Evolutionary conservation across 2,329 filamentous ascomycete species (phyloP).

Genomic region (Diaporthe destruens): DNA sequence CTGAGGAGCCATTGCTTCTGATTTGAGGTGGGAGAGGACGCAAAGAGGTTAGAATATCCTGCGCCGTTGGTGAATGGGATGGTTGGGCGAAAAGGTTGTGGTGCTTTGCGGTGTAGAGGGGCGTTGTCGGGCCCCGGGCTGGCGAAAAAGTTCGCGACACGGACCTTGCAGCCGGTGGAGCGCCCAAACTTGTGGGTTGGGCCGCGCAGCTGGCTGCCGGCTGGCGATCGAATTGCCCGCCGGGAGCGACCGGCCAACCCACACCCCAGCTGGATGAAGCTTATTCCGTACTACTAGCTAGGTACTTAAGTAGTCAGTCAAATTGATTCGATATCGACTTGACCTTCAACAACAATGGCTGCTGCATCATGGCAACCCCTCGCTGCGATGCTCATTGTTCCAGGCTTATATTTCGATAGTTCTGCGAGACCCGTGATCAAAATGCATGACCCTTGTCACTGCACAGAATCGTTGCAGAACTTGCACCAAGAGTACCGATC

Average conservation of each 20-base stretch:
- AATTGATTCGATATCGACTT: no score
- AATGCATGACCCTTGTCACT: background rate
- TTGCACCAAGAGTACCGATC: background rate
- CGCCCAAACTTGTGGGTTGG: conserved; percentile 36
- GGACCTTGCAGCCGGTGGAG: background rate
- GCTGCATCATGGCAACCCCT: no score
- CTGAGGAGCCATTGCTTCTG: conserved; percentile 82
- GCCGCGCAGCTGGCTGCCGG: background rate
- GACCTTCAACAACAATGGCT: no score
- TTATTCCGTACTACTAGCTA: no score
- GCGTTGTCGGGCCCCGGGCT: conserved; percentile 20
- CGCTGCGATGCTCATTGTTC: no score
- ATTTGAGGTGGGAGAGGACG: conserved; percentile 57
- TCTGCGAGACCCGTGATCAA: background rate
- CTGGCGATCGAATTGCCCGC: background rate
- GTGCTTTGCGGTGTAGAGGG: conserved; percentile 18
- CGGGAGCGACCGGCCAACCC: background rate
- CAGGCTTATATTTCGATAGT: background rate
- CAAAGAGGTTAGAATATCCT: conserved; percentile 83
- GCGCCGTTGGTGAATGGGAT: conserved; percentile 65
- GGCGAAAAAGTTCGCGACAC: conserved; percentile 36
- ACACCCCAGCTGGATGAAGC: background rate
- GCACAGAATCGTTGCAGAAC: background rate
- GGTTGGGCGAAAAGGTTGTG: conserved; percentile 29
- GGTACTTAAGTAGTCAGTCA: no score